Base-by-base conservation (phyloP, 2,329 filamentous ascomycete genomes). In the Myriosclerotinia scirpicola region DNA sequence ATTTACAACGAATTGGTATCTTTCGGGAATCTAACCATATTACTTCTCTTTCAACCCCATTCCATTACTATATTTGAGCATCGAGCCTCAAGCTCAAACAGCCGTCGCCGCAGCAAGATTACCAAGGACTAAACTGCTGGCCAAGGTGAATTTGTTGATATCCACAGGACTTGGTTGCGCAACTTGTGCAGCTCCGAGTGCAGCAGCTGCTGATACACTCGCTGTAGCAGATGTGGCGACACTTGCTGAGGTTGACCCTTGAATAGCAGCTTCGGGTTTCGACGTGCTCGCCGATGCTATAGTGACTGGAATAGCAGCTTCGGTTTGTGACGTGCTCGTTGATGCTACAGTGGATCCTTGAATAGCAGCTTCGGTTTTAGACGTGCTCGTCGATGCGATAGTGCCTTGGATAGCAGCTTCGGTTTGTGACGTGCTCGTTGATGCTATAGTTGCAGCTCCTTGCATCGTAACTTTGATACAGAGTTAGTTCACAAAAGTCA, bases 71-170 rank as follows among this genome's bases (percentile, higher is more conserved):
- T 40, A 14, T 61, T 50, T 36, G 44, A 50, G 34, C 54, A 50
- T 64, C 30, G 48, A 54, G 56, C 50, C 34, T 22, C 36, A 36
- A 65, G 20, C 38, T 69, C 42, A 68, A 44, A 61, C 30, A 7
- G 42, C 58, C 20, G 70, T 71, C 14, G 71, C 61, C 40, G 56
- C 65, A 14, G 74, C 74, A 54, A 77, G 69, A 55, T 67, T 74
- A 12, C 75, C 75, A 15, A 77, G 67, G 22, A 71, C 56, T 34
- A 77, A 65, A 62, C 66, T 71, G 55, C 73, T 75, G 12, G 69
- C 64, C 36, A 76, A 69, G 8, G 69, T 70, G 67, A 75, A 74
- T 5, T 72, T 73, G 46, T 65, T 69, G 62, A 76, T 76, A 60
- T 76, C 67, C 42, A 63, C 12, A 30, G 64, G 20, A 9, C 58